Evolutionary conservation across 805 yeast genomes (phyloP), one percentile per base, ranked within the genome.

Genomic region (Metschnikowia dekortorum): DNA sequence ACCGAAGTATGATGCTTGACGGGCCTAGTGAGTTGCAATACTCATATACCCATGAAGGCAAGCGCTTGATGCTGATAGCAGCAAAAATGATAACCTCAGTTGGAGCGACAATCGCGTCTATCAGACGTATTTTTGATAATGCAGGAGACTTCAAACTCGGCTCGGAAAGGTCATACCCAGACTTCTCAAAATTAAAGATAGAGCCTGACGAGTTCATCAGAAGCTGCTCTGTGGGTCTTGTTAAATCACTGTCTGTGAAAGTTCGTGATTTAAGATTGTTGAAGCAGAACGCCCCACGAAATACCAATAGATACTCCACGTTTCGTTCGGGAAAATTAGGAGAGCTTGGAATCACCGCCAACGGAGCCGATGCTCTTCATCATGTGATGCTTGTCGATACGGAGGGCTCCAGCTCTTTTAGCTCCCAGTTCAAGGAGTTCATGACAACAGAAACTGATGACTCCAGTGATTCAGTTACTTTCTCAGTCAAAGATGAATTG

Each of bases 121-220:
- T 84, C 48, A 65, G 77, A 53, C 74, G 70, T 49, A 71, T 83
- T 39, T 62, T 85, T 31, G 73, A 78, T 8, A 61, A 80, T 16
- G 78, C 83, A n/a, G 86, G 86, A n/a, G 87, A 85, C 55, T 84
- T 84, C 62, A 78, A 76, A 58, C 67, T 86, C 42, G 78, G 81
- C 22, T 63, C 71, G 1, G 83, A 81, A 39, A 76, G 89, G 59
- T 70, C 80, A 18, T 87, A 85, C 60, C 85, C 89, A 1, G 86
- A 87, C 62, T 85, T 85, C 55, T 66, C 75, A 8, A 65, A 64
- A 28, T 78, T 83, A 65, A 74, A 77, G 51, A 75, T 87, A 3
- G 75, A 82, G 6, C 83, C 90, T 0, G 78, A 75, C 8, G 76
- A 74, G 8, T 86, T 87, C 63, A 78, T 86, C 31, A 74, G 73